These are phyloP conservation scores for Heliamphora exappendiculata DNA, from an alignment of 148 eudicot species.

Conservation along the genomic window DNA sequence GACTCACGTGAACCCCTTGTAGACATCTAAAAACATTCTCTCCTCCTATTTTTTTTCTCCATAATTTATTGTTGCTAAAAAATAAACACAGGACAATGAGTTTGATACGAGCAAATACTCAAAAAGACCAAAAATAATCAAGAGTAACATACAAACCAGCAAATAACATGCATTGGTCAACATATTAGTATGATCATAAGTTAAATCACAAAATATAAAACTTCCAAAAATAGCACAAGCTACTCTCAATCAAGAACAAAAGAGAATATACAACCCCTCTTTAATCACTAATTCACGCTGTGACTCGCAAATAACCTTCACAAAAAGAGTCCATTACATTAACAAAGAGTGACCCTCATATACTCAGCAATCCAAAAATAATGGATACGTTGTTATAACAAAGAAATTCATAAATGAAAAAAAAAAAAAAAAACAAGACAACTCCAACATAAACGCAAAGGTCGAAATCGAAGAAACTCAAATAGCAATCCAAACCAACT, in stretches of 20 bases:
- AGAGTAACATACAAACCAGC: not conserved
- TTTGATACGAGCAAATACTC: not conserved
- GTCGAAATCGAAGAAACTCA: not conserved
- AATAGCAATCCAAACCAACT: not conserved
- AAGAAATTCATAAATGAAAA: not conserved
- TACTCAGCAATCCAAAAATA: not conserved
- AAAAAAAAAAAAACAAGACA: not conserved
- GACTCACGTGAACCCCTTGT: no score
- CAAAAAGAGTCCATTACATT: not conserved
- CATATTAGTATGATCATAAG: not conserved
- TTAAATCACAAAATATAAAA: not conserved
- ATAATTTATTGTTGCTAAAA: no score
- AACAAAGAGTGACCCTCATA: not conserved
- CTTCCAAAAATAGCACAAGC: not conserved
- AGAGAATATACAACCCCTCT: not conserved
- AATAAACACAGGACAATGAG: not conserved
- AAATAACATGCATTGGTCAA: not conserved
- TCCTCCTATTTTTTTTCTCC: no score
- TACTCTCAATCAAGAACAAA: not conserved
- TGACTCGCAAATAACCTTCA: not conserved
- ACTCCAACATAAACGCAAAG: not conserved
- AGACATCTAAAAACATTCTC: no score
- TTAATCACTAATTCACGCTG: not conserved
- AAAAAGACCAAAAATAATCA: not conserved
- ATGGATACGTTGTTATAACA: not conserved